Evolutionary conservation across 1,284 basidiomycete genomes (phyloP).

Genomic region (Cutaneotrichosporon curvatum): DNA sequence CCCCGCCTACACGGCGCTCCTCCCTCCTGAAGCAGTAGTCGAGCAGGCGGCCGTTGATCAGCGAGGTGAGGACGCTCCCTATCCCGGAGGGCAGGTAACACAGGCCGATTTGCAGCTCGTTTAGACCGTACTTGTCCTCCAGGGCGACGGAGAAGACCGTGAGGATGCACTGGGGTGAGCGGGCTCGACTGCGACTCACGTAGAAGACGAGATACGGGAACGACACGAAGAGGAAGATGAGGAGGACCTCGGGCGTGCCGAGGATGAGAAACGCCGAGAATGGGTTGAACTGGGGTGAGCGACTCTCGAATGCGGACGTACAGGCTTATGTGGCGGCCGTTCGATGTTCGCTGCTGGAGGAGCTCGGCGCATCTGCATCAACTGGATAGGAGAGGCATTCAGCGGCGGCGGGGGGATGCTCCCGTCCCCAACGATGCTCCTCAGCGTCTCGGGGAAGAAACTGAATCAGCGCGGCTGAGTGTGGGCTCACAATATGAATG

Average conservation of each 20-base stretch:
- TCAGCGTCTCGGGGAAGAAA: constrained; percentile 43
- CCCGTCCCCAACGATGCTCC: constrained; percentile 44
- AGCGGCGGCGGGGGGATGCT: constrained; percentile 40
- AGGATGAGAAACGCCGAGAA: constrained; percentile 38
- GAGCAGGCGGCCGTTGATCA: constrained; percentile 37
- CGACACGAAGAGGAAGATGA: constrained; percentile 27
- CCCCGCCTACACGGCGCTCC: constrained; percentile 35
- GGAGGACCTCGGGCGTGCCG: constrained; percentile 37
- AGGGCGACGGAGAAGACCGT: constrained; percentile 42
- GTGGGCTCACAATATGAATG: constrained; percentile 23
- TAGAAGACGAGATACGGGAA: constrained; percentile 44
- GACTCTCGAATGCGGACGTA: too few relatives aligned
- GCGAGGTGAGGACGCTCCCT: constrained; percentile 29
- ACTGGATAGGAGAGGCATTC: constrained; percentile 26
- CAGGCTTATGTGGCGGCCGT: constrained; percentile 28
- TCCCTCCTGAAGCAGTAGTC: constrained; percentile 39
- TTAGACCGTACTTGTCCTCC: constrained; percentile 34
- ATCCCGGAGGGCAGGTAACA: constrained; percentile 44
- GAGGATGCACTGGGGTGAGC: constrained; percentile 6
- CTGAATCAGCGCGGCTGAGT: constrained; percentile 12
- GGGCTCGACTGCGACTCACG: constrained; percentile 6
- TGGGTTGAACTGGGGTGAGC: constrained; percentile 37
- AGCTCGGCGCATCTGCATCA: constrained; percentile 18
- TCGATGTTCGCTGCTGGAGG: too few relatives aligned
- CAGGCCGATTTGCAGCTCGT: constrained; percentile 43